Evolutionary conservation across 164 flowering plant species (phyloP), one percentile per base, ranked within the genome.

Genomic region (Protea cynaroides): DNA sequence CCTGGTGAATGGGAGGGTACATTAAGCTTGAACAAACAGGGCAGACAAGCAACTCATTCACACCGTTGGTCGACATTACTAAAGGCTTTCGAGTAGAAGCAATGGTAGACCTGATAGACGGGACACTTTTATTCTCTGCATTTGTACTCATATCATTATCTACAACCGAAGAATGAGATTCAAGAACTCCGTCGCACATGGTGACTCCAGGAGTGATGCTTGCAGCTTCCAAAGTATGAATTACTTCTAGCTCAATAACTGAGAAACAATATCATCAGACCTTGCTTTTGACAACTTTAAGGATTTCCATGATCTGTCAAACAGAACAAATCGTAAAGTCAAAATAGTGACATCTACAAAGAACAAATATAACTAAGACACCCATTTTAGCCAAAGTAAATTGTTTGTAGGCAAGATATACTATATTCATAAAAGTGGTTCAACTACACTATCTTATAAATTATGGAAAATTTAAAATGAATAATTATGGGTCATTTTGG

Each of bases 1-100:
- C 92, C 96, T 86, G 92, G 69, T 83, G 84, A 71, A 89, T 83
- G 34, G 92, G 92, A 65, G 90, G 90, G 73, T 83, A 86, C 90
- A 86, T 85, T 58, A 76, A 79, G 71, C 58, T 72, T 64, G 74
- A 75, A 71, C 96, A 86, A 56, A 84, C 86, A 44, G 88, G 85
- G 61, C 95, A 88, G 65, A 80, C 83, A 65, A 88, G 95, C 25
- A 88, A 82, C 71, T 84, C 89, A 69, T 84, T 80, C 61, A 89
- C 90, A 57, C 86, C 83, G 74, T 71, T 82, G 50, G 76, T 77
- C 54, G 88, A 81, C 47, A 76, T 70, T 46, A 74, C 59, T 56
- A 80, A 83, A 38, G 46, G 66, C 63, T 82, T 84, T 65, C 82
- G 87, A 47, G 59, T 72, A n/a, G 55, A 64, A 55, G 66, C 54